A percentile compares a stretch with the other conserved stretches of the same genome.
Evolutionary conservation across 345 rosid genomes (phyloP).

Genomic region (Noccaea bulbosa): DNA sequence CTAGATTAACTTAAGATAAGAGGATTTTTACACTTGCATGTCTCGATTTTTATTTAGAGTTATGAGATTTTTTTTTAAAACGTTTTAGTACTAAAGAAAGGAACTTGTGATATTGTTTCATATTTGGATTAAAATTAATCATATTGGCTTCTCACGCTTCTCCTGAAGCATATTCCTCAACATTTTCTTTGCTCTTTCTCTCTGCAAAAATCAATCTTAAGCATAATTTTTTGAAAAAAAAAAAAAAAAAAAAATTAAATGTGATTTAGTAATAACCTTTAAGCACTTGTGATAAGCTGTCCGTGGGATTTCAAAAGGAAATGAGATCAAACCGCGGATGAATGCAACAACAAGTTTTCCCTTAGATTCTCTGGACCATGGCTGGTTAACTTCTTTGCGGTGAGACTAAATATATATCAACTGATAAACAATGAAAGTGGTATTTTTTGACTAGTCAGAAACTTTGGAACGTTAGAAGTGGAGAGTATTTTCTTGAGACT

Average conservation of each 20-base stretch:
- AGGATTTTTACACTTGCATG: conserved; percentile 71
- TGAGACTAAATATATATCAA: conserved; percentile 43
- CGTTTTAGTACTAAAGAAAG: conserved; percentile 65
- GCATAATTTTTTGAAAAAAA: no score
- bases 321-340: conserved; percentile 42
- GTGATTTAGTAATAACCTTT: conserved; percentile 38
- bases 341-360: conserved; percentile 40
- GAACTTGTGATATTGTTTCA: no score
- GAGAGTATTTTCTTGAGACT: conserved; percentile 29
- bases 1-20: conserved; percentile 80
- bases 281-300: conserved; percentile 48
- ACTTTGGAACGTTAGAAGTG: background rate
- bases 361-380: conserved; percentile 36
- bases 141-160: conserved; percentile 62
- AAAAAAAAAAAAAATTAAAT: no score
- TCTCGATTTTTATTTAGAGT: conserved; percentile 47
- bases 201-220: conserved; percentile 50
- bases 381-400: conserved; percentile 35
- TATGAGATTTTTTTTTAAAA: conserved; percentile 36
- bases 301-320: conserved; percentile 48
- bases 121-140: no score
- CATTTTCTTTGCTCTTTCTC: conserved; percentile 84
- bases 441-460: background rate
- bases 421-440: conserved; percentile 16
- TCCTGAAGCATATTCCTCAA: conserved; percentile 72